Evolutionary conservation across 805 yeast species (phyloP).

Genomic region (Cyberlindnera sargentensis): DNA sequence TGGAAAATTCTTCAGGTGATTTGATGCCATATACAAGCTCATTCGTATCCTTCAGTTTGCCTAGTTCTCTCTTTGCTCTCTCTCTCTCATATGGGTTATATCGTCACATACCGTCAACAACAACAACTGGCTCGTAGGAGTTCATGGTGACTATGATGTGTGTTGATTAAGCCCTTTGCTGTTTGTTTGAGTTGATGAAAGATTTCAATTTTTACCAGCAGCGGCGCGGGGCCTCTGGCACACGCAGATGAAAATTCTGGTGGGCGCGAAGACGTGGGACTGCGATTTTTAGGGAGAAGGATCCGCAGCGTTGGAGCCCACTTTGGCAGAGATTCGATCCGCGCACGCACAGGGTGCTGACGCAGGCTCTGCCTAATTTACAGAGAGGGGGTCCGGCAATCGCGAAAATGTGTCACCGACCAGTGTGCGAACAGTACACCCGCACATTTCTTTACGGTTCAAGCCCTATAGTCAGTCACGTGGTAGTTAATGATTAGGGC

Average conservation of each 20-base stretch:
- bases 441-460: too few relatives aligned
- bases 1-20: constrained; percentile 1
- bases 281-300: background rate
- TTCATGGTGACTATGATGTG: constrained; percentile 27
- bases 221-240: background rate
- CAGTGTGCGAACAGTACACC: too few relatives aligned
- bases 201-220: constrained; percentile 11
- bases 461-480: too few relatives aligned
- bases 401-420: too few relatives aligned
- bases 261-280: background rate
- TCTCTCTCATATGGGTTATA: background rate
- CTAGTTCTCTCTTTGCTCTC: too few relatives aligned
- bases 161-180: constrained; percentile 1
- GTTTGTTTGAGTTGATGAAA: constrained; percentile 6
- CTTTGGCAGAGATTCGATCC: background rate
- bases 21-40: too few relatives aligned
- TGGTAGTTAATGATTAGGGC: too few relatives aligned
- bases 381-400: too few relatives aligned
- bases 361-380: too few relatives aligned
- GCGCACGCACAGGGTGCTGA: background rate
- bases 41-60: too few relatives aligned
- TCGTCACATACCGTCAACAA: constrained; percentile 78
- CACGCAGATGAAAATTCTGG: constrained; percentile 1
- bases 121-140: constrained; percentile 93
- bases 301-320: background rate